These are phyloP conservation scores for Candida sanyaensis DNA, from an alignment of 1,139 yeast genomes.

Conservation along the genomic window DNA sequence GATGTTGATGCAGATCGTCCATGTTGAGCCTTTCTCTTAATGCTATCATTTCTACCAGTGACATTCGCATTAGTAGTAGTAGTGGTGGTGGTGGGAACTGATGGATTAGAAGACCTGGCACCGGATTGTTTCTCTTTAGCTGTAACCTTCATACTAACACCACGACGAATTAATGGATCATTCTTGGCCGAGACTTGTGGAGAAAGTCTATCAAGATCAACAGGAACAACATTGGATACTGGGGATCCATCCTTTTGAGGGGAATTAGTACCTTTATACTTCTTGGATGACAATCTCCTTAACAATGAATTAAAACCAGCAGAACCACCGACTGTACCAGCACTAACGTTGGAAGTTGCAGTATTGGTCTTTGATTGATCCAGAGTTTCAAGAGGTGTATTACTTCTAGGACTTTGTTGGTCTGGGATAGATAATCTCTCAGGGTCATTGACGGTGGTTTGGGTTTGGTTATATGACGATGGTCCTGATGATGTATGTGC, in stretches of 20 bases:
- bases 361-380: conserved; percentile 33
- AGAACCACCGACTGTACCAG: conserved; percentile 26
- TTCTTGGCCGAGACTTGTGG: conserved; percentile 19
- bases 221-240: conserved; percentile 9
- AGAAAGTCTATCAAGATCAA: conserved; percentile 6
- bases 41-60: conserved; percentile 3
- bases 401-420: conserved; percentile 37
- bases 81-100: not conserved
- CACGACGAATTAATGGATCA: conserved; percentile 61
- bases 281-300: conserved; percentile 41
- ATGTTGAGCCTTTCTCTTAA: conserved; percentile 18
- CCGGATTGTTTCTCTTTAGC: conserved; percentile 49
- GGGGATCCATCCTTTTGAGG: conserved; percentile 18
- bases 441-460: conserved; percentile 16
- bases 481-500: conserved; percentile 57
- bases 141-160: conserved; percentile 62
- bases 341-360: conserved; percentile 20
- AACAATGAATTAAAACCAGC: conserved; percentile 40
- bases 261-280: conserved; percentile 20
- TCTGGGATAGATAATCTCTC: conserved; percentile 22
- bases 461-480: conserved; percentile 18
- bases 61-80: not conserved
- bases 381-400: conserved; percentile 28
- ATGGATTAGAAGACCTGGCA: conserved; percentile 19
- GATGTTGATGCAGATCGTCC: conserved; percentile 27